phyloP scores from a whole-genome alignment of 2,329 filamentous ascomycete genomes.

The Mollisia scopiformis region DNA sequence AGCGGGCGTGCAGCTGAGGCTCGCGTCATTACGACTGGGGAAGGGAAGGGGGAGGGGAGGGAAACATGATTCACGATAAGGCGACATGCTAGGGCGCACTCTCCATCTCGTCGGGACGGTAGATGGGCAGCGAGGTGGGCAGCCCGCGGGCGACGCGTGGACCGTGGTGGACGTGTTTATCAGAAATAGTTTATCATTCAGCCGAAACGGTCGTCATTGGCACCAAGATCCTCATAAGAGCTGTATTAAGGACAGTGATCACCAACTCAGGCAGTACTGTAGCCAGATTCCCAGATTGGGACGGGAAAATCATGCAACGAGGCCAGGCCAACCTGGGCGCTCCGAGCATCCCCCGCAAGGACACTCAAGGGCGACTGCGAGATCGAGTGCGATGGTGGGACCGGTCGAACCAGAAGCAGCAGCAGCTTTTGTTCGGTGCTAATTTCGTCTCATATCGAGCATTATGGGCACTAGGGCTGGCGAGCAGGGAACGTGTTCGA shows the following conservation, averaged over 20 bases:
- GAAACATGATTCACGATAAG: slow-evolving; percentile 29
- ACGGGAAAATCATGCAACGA: slow-evolving; percentile 29
- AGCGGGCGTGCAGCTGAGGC: slow-evolving; percentile 12
- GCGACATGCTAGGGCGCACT: slow-evolving; percentile 5
- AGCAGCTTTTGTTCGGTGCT: slow-evolving; percentile 22
- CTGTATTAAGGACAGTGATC: slow-evolving; percentile 30
- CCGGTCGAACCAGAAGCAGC: slow-evolving; percentile 10
- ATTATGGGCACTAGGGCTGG: slow-evolving; percentile 21
- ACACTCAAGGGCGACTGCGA: not conserved
- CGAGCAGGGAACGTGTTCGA: slow-evolving; percentile 13
- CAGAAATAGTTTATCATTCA: slow-evolving; percentile 21
- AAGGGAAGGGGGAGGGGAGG: too few relatives aligned
- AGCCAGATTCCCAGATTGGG: slow-evolving; percentile 24
- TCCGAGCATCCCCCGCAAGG: slow-evolving; percentile 15
- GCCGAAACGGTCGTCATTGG: slow-evolving; percentile 23
- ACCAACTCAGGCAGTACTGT: slow-evolving; percentile 26
- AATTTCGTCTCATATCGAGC: slow-evolving; percentile 32
- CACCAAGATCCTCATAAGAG: slow-evolving; percentile 30
- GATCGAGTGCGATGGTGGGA: slow-evolving; percentile 1
- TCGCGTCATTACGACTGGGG: slow-evolving; percentile 22
- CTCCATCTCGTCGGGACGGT: slow-evolving; percentile 17
- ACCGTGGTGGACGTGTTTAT: slow-evolving; percentile 23
- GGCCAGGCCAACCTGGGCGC: slow-evolving; percentile 12
- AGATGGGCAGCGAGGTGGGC: not conserved
- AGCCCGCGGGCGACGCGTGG: slow-evolving; percentile 19